Base-by-base conservation (phyloP, 1,139 yeast genomes). In the Yamadazyma kanchanaburiensis region DNA sequence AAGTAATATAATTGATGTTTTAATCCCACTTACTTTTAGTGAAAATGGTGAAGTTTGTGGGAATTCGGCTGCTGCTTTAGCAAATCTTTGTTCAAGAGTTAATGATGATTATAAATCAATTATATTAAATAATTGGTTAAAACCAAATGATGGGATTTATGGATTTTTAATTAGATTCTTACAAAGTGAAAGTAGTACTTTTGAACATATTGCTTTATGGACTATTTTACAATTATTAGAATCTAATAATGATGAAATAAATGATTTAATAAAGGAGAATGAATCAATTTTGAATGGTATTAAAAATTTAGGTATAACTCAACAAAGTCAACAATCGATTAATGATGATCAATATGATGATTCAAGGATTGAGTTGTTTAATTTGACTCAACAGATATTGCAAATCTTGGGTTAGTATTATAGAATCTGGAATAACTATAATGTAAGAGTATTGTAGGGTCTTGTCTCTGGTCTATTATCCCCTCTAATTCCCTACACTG, bases 131-230 rank as follows among this genome's bases (percentile, higher is more conserved):
- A 75, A 80, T 45, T 91, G 97, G 95, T 65, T 74, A 21, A 67
- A 67, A 41, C 95, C 96, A 24, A 75, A 75, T 34, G 89, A 86
- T 37, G 97, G 97, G 37, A 83, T 94, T 37, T 74, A 78, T 39
- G 94, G 89, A 17, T 94, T 91, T 52, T 70, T 91, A 43, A 70
- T 80, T 24, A 69, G 91, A 48, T 91, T 89, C 55, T 70, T 91
- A 49, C 79, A 78, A 42, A 79, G 89, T 49, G 84, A 83, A 25
- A 91, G 89, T 55, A 85, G 95, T n/a, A 91, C 97, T 0, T 94
- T 91, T 59, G 97, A 91, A 60, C 98, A 91, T 55, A 91, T 91
- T 59, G 96, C 98, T 1, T 75, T 89, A 39, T 91, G 99, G 99
- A 89, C 96, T 30, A 84, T 89, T 43, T 70, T 89, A 47, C 98